Conservation (phyloP, 345 rosid species). For the Pelargonium nanum region DNA sequence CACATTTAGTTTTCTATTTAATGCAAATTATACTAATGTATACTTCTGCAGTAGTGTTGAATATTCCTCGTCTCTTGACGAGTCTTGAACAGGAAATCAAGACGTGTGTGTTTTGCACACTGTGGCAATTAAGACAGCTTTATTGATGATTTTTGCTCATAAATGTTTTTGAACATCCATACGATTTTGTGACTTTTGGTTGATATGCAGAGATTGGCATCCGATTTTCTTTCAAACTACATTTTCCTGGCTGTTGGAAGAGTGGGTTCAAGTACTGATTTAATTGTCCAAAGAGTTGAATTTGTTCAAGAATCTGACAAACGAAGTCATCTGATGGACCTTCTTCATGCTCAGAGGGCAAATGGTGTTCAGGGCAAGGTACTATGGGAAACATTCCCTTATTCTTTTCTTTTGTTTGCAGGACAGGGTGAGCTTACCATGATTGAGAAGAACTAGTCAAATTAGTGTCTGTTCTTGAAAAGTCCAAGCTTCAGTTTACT, state of each 20-base stretch:
- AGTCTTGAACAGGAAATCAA: not conserved
- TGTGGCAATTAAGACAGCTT: too few species aligned
- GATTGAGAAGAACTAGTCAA: not conserved
- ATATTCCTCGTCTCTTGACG: too few species aligned
- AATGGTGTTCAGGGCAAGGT: constrained; percentile 78
- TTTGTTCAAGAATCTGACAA: constrained; percentile 89
- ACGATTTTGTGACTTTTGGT: constrained; percentile 2
- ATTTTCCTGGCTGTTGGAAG: constrained; percentile 95
- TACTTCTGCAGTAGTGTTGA: too few species aligned
- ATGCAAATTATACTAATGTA: too few species aligned
- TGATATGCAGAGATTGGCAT: constrained; percentile 77
- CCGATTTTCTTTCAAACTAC: constrained; percentile 74
- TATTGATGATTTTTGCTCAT: constrained; percentile 7
- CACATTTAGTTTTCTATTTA: too few species aligned
- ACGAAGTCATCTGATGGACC: constrained; percentile 99
- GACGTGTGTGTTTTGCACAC: too few species aligned
- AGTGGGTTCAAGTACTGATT: constrained; percentile 98
- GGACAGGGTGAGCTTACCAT: not conserved
- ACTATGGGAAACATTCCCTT: constrained; percentile 5
- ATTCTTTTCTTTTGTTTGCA: not conserved
- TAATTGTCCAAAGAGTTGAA: constrained; percentile 94
- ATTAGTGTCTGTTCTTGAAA: not conserved
- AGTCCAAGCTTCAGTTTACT: not conserved
- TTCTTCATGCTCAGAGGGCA: constrained; percentile 89
- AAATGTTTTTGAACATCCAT: not conserved